phyloP scores from a whole-genome alignment of 345 rosid species.

The Crucihimalaya himalaica region DNA sequence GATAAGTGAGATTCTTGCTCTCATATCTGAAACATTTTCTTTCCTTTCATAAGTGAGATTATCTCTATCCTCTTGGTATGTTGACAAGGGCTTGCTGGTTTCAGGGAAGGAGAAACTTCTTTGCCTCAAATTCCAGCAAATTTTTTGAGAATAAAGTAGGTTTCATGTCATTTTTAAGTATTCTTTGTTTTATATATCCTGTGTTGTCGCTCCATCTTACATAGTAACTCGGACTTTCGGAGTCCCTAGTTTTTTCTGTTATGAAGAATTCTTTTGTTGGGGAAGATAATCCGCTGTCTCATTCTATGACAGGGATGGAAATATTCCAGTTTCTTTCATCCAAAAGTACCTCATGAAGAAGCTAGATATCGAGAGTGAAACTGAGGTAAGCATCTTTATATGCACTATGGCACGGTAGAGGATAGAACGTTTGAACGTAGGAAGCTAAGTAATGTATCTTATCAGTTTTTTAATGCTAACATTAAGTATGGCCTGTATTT shows the following conservation, averaged over 20 bases:
- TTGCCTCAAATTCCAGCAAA: conserved; percentile 73
- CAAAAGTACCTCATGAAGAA: conserved; percentile 84
- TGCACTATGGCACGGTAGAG: conserved; percentile 2
- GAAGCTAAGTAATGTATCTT: background rate
- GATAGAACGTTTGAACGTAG: background rate
- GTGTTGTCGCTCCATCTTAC: background rate
- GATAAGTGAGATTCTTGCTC: conserved; percentile 64
- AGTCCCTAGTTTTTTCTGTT: background rate
- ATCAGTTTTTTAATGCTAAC: background rate
- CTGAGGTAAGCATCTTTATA: conserved; percentile 61
- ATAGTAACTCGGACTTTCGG: background rate
- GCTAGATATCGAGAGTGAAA: conserved; percentile 64
- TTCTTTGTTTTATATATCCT: background rate
- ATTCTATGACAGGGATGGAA: conserved; percentile 66
- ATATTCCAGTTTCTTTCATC: conserved; percentile 68
- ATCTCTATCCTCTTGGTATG: conserved; percentile 3
- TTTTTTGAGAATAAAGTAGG: conserved; percentile 79
- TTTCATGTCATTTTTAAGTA: background rate
- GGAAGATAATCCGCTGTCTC: conserved; percentile 14
- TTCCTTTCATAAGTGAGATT: background rate
- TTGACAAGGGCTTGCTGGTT: conserved; percentile 42
- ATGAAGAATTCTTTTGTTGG: background rate
- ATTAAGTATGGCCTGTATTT: background rate
- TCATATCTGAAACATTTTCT: conserved; percentile 13
- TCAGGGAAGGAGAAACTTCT: conserved; percentile 68